Evolutionary conservation across 306 rosid genomes (phyloP).

Genomic region (Cicer yamashitae): DNA sequence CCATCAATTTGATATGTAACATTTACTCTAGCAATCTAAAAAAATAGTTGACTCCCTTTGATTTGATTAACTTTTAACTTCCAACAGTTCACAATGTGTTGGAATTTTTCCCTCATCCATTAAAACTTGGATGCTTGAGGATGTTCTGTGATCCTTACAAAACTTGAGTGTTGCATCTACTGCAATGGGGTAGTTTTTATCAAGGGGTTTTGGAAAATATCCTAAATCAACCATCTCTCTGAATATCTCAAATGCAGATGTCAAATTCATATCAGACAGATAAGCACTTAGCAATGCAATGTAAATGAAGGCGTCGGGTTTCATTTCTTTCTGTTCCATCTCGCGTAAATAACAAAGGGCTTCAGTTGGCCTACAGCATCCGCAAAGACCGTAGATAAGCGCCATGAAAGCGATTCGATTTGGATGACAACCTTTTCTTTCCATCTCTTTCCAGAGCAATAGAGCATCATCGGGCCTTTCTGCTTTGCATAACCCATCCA

Average conservation of each 20-base stretch:
- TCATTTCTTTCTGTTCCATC: slow-evolving; percentile 77
- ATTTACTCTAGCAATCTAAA: slow-evolving; percentile 2
- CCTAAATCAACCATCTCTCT: slow-evolving; percentile 60
- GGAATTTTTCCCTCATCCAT: slow-evolving; percentile 64
- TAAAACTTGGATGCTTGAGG: slow-evolving; percentile 54
- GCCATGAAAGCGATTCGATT: slow-evolving; percentile 77
- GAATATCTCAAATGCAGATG: slow-evolving; percentile 65
- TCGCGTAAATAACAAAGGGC: slow-evolving; percentile 61
- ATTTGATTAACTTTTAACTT: slow-evolving; percentile 26
- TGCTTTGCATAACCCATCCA: slow-evolving; percentile 73
- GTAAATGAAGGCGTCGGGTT: slow-evolving; percentile 66
- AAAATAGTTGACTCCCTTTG: slow-evolving; percentile 13
- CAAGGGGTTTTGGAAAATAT: slow-evolving; percentile 55
- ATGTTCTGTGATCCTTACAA: slow-evolving; percentile 56
- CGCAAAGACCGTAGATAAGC: slow-evolving; percentile 80
- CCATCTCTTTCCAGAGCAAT: slow-evolving; percentile 70
- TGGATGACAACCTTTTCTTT: slow-evolving; percentile 63
- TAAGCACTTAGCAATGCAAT: slow-evolving; percentile 63
- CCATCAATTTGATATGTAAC: slow-evolving; percentile 23
- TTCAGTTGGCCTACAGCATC: slow-evolving; percentile 62
- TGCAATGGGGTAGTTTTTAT: slow-evolving; percentile 58
- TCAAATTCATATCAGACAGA: slow-evolving; percentile 52
- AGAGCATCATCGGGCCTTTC: slow-evolving; percentile 72
- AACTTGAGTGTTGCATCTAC: slow-evolving; percentile 62
- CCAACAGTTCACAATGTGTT: slow-evolving; percentile 37